phyloP scores from a whole-genome alignment of 2,329 filamentous ascomycete genomes.

The Xylaria polymorpha region DNA sequence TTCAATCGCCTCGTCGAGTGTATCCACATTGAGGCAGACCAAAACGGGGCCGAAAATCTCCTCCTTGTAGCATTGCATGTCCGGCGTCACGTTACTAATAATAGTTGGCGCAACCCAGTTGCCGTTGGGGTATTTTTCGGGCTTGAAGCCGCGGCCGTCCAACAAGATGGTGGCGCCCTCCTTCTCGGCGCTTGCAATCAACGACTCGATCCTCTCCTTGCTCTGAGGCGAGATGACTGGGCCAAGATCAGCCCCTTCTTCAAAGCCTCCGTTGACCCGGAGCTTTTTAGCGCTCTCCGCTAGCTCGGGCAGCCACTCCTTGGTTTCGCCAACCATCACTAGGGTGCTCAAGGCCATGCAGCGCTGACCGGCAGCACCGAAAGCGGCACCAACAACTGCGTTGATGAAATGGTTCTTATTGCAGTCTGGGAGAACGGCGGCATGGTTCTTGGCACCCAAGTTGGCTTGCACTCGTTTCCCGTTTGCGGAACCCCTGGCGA shows the following conservation, averaged over 20 bases:
- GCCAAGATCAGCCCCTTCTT: conserved; percentile 81
- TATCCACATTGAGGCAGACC: conserved; percentile 81
- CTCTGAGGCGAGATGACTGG: conserved; percentile 84
- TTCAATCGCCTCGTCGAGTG: conserved; percentile 81
- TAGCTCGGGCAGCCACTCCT: conserved; percentile 82
- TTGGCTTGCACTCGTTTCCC: conserved; percentile 92
- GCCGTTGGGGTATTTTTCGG: conserved; percentile 82
- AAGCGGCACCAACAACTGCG: conserved; percentile 84
- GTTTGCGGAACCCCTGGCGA: conserved; percentile 79
- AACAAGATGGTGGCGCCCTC: conserved; percentile 87
- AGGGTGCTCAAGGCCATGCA: conserved; percentile 89
- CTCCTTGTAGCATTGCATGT: conserved; percentile 87
- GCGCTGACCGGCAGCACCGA: conserved; percentile 84
- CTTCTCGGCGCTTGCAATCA: conserved; percentile 81
- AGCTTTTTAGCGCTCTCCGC: conserved; percentile 79
- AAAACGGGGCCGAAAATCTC: conserved; percentile 89
- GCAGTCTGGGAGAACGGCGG: conserved; percentile 83
- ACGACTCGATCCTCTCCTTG: conserved; percentile 79
- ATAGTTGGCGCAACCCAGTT: conserved; percentile 89
- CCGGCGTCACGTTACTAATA: conserved; percentile 80
- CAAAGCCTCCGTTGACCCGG: conserved; percentile 83
- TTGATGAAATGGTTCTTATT: conserved; percentile 93
- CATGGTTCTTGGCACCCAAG: conserved; percentile 89
- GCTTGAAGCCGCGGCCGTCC: conserved; percentile 80
- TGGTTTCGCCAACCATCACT: conserved; percentile 86